Conservation (phyloP, 768 basidiomycete species). For the Tulasnella sp. region DNA sequence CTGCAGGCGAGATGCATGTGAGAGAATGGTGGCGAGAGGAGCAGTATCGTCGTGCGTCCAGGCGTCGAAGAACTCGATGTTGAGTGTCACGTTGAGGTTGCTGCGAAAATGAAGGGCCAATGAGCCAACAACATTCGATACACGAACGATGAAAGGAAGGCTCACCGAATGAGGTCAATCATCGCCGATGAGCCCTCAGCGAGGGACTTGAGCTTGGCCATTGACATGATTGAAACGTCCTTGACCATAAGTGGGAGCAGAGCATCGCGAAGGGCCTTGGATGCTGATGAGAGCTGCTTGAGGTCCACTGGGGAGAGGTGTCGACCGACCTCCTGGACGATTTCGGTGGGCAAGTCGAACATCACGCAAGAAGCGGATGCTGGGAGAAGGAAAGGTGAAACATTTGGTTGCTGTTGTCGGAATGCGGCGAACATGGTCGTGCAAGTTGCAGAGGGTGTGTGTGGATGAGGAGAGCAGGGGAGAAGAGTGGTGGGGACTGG, state of each 20-base stretch:
- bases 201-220: constrained; percentile 9
- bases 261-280: constrained; percentile 2
- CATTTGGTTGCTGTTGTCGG: neutral
- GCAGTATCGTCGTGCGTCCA: neutral
- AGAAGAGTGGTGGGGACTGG: neutral
- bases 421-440: neutral
- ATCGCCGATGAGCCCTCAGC: neutral
- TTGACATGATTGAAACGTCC: constrained; percentile 1
- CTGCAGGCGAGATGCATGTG: neutral
- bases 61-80: constrained; percentile 17
- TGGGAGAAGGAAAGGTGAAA: neutral
- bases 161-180: constrained; percentile 11
- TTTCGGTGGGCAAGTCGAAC: constrained; percentile 9
- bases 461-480: neutral
- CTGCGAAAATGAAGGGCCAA: neutral
- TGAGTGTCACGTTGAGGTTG: constrained; percentile 5
- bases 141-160: neutral
- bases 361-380: neutral
- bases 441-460: neutral
- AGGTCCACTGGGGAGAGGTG: constrained; percentile 10
- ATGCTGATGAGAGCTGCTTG: constrained; percentile 13
- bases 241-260: constrained; percentile 10
- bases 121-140: neutral
- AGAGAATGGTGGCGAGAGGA: neutral
- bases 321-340: constrained; percentile 12